Conservation (phyloP, 2,329 filamentous ascomycete genomes). For the Orbilia blumenaviensis region DNA sequence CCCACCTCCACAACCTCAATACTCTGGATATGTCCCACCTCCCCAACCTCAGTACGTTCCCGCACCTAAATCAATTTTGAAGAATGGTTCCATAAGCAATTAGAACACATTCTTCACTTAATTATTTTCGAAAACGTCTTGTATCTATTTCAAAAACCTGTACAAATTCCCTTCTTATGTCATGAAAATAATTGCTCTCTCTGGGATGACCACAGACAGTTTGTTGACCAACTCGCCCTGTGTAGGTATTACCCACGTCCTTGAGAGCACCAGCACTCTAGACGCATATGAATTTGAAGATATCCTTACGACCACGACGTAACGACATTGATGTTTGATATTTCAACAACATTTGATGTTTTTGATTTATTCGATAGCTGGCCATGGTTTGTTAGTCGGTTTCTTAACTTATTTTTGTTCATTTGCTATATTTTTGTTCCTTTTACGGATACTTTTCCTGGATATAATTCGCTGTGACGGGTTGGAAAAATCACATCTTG, state of each 20-base stretch:
- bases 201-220: constrained; percentile 18
- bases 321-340: constrained; percentile 28
- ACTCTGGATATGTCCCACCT: constrained; percentile 40
- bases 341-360: constrained; percentile 7
- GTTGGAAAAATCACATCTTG: constrained; percentile 12
- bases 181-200: constrained; percentile 10
- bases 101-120: constrained; percentile 15
- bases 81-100: constrained; percentile 49
- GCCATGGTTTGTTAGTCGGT: neutral
- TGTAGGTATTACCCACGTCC: constrained; percentile 50
- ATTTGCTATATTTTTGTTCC: neutral
- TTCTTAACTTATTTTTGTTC: neutral
- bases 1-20: constrained; percentile 30
- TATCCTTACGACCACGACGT: constrained; percentile 32
- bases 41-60: constrained; percentile 53
- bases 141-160: constrained; percentile 16
- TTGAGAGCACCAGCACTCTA: constrained; percentile 30
- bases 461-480: neutral
- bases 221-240: constrained; percentile 49
- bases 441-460: neutral
- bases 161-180: neutral
- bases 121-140: constrained; percentile 1
- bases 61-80: constrained; percentile 52
- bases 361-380: neutral
- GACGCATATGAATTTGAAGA: constrained; percentile 21